Evolutionary conservation across 1,284 basidiomycete genomes (phyloP).

Genomic region (Trametes sp.): DNA sequence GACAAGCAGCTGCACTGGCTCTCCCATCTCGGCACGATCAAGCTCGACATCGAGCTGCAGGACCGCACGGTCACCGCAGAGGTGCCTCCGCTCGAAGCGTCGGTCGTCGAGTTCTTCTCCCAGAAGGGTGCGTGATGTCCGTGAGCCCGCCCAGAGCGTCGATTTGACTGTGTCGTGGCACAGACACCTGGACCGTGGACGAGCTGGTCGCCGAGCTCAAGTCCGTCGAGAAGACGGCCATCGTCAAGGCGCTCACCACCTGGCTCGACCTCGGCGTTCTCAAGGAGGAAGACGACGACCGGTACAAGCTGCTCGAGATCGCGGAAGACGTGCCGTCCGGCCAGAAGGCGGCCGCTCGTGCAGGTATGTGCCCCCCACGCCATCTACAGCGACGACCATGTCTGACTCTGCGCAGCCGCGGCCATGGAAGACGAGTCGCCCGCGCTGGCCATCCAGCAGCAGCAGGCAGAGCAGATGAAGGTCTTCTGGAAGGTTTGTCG

Average conservation of each 20-base stretch:
- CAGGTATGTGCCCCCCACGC: constrained; percentile 11
- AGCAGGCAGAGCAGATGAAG: constrained; percentile 84
- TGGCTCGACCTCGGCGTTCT: constrained; percentile 88
- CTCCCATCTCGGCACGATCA: constrained; percentile 84
- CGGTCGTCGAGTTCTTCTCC: constrained; percentile 88
- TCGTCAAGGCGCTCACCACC: constrained; percentile 78
- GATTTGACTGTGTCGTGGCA: not conserved
- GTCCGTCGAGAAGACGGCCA: constrained; percentile 64
- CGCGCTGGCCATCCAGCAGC: constrained; percentile 68
- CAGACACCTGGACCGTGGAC: constrained; percentile 75
- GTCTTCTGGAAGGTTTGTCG: constrained; percentile 82
- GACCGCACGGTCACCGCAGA: constrained; percentile 82
- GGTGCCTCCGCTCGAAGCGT: constrained; percentile 88
- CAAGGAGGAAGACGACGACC: constrained; percentile 65
- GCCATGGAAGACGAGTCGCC: constrained; percentile 58
- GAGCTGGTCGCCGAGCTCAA: constrained; percentile 72
- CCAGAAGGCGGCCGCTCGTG: constrained; percentile 32
- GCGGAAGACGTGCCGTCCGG: constrained; percentile 43
- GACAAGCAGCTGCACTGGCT: constrained; percentile 91
- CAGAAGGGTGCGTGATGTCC: constrained; percentile 55
- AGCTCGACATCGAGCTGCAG: constrained; percentile 79
- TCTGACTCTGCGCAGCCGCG: constrained; percentile 24
- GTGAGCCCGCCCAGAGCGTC: not conserved
- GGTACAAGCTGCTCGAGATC: constrained; percentile 70
- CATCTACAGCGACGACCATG: not conserved